Evolutionary conservation across 768 basidiomycete species (phyloP).

Genomic region (Calocybe indica): DNA sequence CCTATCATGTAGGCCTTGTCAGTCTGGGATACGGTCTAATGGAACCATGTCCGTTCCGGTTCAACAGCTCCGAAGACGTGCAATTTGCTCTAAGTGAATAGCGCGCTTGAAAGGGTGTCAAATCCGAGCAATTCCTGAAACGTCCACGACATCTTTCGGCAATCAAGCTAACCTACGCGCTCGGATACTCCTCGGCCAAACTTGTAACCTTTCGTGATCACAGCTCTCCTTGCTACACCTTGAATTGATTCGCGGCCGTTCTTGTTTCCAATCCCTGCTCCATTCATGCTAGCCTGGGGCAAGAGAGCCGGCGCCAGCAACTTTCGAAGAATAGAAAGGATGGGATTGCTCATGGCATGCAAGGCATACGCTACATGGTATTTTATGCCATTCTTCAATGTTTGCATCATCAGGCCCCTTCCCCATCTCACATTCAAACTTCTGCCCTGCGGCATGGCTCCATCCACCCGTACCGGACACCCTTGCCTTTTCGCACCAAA

Average conservation of each 20-base stretch:
- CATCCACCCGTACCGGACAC: too few species aligned
- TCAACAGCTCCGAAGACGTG: background rate
- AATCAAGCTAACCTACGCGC: background rate
- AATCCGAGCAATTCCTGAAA: too few species aligned
- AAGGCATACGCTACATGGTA: too few species aligned
- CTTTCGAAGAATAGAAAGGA: too few species aligned
- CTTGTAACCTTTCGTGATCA: background rate
- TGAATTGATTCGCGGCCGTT: background rate
- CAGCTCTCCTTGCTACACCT: background rate
- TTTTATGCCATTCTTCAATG: too few species aligned
- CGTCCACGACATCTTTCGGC: background rate
- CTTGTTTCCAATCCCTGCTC: background rate
- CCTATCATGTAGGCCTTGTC: too few species aligned
- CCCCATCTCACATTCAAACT: too few species aligned
- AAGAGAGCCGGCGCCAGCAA: too few species aligned
- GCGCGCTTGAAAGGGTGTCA: background rate
- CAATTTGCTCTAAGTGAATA: background rate
- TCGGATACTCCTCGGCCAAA: background rate
- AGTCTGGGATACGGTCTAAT: background rate
- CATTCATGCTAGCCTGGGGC: background rate
- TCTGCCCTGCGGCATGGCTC: too few species aligned
- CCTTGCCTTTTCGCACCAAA: too few species aligned
- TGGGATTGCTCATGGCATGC: too few species aligned
- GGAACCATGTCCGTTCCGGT: background rate
- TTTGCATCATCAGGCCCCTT: too few species aligned